Conservation (phyloP, 2,329 filamentous ascomycete genomes). For the Seiridium unicorne region DNA sequence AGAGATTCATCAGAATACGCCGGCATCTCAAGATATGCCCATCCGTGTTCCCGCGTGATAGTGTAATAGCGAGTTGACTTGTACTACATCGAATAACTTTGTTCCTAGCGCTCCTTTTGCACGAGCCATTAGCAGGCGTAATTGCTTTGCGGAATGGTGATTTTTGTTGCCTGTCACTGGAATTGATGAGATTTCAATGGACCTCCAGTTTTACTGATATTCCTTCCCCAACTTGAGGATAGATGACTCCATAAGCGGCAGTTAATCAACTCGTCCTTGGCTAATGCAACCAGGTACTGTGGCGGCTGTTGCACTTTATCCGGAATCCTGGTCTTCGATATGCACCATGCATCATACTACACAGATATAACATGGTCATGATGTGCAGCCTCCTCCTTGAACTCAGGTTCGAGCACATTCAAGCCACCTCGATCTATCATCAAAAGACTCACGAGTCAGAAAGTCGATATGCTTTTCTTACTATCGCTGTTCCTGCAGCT, state of each 20-base stretch:
- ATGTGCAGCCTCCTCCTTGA: neutral
- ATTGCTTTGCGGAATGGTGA: neutral
- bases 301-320: neutral
- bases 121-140: too few species aligned
- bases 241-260: neutral
- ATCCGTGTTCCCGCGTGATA: too few species aligned
- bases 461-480: neutral
- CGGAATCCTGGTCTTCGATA: neutral
- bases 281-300: neutral
- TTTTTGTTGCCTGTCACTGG: neutral
- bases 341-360: too few species aligned
- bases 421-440: neutral
- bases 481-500: neutral
- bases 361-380: too few species aligned
- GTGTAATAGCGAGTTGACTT: too few species aligned
- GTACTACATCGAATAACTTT: too few species aligned
- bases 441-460: too few species aligned
- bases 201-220: neutral
- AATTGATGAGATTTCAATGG: neutral
- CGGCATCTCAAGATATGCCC: too few species aligned
- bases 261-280: neutral
- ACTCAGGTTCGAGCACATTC: neutral
- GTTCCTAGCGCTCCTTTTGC: too few species aligned
- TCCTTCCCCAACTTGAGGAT: neutral
- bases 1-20: too few species aligned